phyloP scores from a whole-genome alignment of 2,329 filamentous ascomycete genomes.

The Trichoderma sp. region DNA sequence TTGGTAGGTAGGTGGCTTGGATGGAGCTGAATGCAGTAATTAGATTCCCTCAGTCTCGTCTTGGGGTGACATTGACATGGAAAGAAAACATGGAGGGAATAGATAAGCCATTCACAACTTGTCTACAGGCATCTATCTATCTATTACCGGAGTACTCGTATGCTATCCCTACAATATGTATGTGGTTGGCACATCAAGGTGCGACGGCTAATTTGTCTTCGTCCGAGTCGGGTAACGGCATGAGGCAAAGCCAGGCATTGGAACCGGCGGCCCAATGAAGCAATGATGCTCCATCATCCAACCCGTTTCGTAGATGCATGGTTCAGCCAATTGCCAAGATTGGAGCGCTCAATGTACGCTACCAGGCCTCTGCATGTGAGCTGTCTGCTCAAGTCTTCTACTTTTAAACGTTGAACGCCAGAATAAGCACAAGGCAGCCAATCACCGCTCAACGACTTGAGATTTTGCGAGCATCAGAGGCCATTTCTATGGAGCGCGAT shows the following conservation, averaged over 20 bases:
- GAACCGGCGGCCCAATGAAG: not conserved
- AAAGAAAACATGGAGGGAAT: not conserved
- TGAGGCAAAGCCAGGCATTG: not conserved
- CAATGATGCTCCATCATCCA: not conserved
- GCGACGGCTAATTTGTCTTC: not conserved
- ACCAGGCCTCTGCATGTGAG: not conserved
- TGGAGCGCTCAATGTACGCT: not conserved
- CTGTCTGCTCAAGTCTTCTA: not conserved
- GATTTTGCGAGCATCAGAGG: not conserved
- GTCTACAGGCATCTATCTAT: too few species aligned
- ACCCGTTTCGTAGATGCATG: not conserved
- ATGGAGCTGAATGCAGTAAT: not conserved
- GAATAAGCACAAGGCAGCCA: not conserved
- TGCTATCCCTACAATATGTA: not conserved
- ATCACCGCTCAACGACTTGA: not conserved
- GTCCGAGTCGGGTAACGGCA: not conserved
- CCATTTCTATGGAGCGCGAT: not conserved
- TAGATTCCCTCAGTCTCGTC: not conserved
- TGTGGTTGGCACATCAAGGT: not conserved
- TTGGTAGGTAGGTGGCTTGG: not conserved
- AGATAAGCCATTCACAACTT: not conserved
- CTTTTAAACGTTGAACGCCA: not conserved
- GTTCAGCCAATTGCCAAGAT: slow-evolving; percentile 2
- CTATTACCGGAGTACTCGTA: too few species aligned
- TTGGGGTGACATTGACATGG: not conserved